Base-by-base conservation (phyloP, 2,329 filamentous ascomycete genomes). In the Cordyceps farinosa region DNA sequence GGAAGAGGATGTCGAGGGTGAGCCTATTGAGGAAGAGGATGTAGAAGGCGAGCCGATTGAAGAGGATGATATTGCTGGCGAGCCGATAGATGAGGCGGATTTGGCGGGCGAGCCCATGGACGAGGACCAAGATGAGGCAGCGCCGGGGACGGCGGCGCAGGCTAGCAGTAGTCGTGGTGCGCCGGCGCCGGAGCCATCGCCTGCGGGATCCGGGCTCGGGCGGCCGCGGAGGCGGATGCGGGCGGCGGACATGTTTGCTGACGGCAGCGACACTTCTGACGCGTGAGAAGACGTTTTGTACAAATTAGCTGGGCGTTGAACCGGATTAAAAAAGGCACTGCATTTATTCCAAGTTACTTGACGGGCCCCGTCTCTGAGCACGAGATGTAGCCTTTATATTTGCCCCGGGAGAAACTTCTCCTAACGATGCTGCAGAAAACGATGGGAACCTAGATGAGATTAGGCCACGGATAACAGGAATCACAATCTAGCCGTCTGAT, bases 181-280 rank as follows among this genome's bases (percentile, higher is more conserved):
- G 64, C 74, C 38, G 22, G 22, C 22, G 55, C 30, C 64, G 63
- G 65, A 69, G 40, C 65, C 65, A 45, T 22, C 42, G 27, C 27
- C 29, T 9, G 36, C 48, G 57, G 58, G 65, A 32, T 59, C 63
- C 45, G 67, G 66, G 45, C 64, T 66, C 62, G 70, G 69, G 53
- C 75, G 74, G 63, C 71, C 79, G 67, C 80, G 84, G 69, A 89
- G 84, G 71, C 83, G 89, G 66, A 89, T 91, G 75, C 87, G 87
- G 68, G 90, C 91, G 5, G 90, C 90, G 68, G 91, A 95, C 72
- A 93, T 95, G 90, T 96, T 95, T 84, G 90, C 89, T 11, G 89
- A 90, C 73, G 90, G 88, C 5, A 90, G 90, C 68, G 83, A 75
- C 67, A 29, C 48, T 34, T 59, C 47, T 47, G 30, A 47, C 7